These are phyloP conservation scores for Trichoderma semiorbis DNA, from an alignment of 2,329 filamentous ascomycete species.

Conservation along the genomic window DNA sequence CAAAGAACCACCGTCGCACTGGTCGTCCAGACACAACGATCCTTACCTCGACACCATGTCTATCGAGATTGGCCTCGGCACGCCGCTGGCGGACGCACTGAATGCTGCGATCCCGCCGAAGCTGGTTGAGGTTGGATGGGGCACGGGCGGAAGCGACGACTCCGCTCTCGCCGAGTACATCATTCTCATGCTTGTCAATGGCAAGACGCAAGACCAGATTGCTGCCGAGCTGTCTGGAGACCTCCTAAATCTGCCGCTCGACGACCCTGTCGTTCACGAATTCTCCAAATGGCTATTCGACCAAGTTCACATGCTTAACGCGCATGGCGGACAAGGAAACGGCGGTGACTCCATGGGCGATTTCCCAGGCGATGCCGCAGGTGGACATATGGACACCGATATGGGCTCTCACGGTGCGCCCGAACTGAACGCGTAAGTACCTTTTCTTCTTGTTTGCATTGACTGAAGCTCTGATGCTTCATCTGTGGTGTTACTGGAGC, in stretches of 20 bases:
- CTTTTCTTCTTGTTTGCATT: not conserved
- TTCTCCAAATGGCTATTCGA: conserved; percentile 95
- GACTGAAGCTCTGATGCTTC: not conserved
- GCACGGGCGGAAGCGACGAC: conserved; percentile 70
- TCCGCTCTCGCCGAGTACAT: conserved; percentile 92
- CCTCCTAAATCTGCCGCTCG: conserved; percentile 74
- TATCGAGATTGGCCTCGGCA: conserved; percentile 70
- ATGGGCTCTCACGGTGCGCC: conserved; percentile 60
- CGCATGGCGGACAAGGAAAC: conserved; percentile 47
- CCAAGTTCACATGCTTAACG: conserved; percentile 67
- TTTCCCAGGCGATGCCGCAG: conserved; percentile 33
- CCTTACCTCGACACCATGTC: conserved; percentile 57
- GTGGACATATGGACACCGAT: conserved; percentile 61
- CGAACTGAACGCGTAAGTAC: conserved; percentile 58
- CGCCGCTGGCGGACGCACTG: conserved; percentile 80
- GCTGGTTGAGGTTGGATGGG: conserved; percentile 90
- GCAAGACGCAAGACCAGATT: conserved; percentile 88
- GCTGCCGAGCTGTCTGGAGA: conserved; percentile 84
- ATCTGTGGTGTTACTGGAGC: not conserved
- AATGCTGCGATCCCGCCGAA: conserved; percentile 83
- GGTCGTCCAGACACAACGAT: conserved; percentile 4
- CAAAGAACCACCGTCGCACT: not conserved
- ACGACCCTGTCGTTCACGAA: conserved; percentile 76
- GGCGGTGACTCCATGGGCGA: conserved; percentile 28
- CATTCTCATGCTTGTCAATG: conserved; percentile 93